Conservation (phyloP, 2,329 filamentous ascomycete species). For the Aureobasidium sp. region DNA sequence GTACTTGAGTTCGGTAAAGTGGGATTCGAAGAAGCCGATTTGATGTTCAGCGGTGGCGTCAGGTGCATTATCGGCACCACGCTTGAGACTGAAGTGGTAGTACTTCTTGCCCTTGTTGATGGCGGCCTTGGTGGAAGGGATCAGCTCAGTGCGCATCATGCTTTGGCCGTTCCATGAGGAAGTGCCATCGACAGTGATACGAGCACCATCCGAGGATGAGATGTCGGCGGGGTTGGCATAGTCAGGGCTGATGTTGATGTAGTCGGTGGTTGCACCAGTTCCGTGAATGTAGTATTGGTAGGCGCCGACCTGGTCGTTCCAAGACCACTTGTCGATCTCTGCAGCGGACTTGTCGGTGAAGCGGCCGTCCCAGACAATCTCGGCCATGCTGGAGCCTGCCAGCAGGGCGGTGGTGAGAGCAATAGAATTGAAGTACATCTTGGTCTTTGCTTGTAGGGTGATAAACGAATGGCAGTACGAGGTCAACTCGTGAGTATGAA, state of each 20-base stretch:
- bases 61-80: conserved; percentile 51
- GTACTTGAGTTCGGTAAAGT: conserved; percentile 68
- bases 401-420: conserved; percentile 18
- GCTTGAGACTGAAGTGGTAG: conserved; percentile 65
- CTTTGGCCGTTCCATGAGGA: conserved; percentile 64
- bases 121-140: conserved; percentile 58
- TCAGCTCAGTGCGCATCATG: conserved; percentile 67
- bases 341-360: conserved; percentile 51
- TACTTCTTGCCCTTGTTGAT: conserved; percentile 60
- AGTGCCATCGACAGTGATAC: conserved; percentile 56
- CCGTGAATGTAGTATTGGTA: conserved; percentile 76
- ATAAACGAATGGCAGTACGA: conserved; percentile 1
- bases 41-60: conserved; percentile 59
- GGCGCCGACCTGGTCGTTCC: conserved; percentile 52
- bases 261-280: conserved; percentile 44
- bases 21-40: conserved; percentile 55
- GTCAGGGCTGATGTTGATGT: conserved; percentile 52
- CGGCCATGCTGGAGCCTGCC: conserved; percentile 23
- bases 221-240: conserved; percentile 60
- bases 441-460: not conserved
- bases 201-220: conserved; percentile 54
- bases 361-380: conserved; percentile 56
- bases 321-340: conserved; percentile 47
- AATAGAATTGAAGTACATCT: conserved; percentile 2
- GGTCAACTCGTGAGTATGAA: not conserved